Base-by-base conservation (phyloP, 106 monocot species). In the Allium fistulosum region DNA sequence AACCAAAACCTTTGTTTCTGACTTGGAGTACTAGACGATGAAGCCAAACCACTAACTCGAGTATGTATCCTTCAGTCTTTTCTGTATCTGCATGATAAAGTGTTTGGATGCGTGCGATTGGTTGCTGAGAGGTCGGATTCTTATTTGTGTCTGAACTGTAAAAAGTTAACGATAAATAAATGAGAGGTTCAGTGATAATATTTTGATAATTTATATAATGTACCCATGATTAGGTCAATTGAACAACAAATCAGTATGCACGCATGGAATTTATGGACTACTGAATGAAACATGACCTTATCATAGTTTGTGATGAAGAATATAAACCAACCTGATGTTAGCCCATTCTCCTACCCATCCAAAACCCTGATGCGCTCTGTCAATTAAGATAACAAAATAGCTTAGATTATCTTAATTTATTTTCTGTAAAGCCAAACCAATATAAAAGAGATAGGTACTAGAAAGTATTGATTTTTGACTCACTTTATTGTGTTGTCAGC, bases 271-370 rank as follows among this genome's bases (percentile, higher is more conserved):
- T 37, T 37, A 37, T 37, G 37, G 5, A 1, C 37, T 37, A 5
- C 37, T 37, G 37, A 37, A 37, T 37, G 37, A 37, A 37, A 5
- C 37, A 37, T 37, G 37, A 37, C 37, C 5, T 2, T 37, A 37
- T 37, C 37, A 37, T 5, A 37, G 37, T 37, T 37, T 37, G 37
- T 37, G 37, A 37, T 37, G 37, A 37, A 37, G 11, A 16, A 64
- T 15, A 9, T 47, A 57, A 53, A 80, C 85, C 81, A 47, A 88
- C 93, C 93, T 71, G 46, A 75, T 66, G 51, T 79, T 93, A 55
- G 93, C 93, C 93, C 93, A 93, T 56, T 93, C 93, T 61, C 93
- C 93, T 59, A 93, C 86, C 88, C 93, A 93, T 70, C 93, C 93
- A 75, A 93, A 93, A 71, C 89, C 89, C 78, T 93, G 93, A 79